Base-by-base conservation (phyloP, 257 asterid genomes). In the Nicotiana tomentosiformis region DNA sequence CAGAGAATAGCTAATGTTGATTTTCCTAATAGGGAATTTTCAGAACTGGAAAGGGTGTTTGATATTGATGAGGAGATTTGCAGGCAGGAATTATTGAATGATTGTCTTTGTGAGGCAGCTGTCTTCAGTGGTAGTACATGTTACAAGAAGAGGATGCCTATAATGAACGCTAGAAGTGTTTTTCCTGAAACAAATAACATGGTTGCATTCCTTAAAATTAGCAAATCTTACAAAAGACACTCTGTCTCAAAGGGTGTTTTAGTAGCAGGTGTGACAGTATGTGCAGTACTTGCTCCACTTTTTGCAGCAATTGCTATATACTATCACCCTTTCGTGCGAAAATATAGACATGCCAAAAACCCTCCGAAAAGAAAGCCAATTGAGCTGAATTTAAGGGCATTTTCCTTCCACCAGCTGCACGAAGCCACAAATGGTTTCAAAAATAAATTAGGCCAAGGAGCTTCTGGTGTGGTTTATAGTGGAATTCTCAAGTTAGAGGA, bases 361-460 rank as follows among this genome's bases (percentile, higher is more conserved):
- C 49, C 72, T 49, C 14, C 66, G 1, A 76, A 60, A 39, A 30
- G 77, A 9, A 30, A 72, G 55, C 16, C 77, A 10, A 39, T 72
- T 33, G 61, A 72, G 81, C 53, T 56, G 67, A 72, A 82, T 69
- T 69, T 69, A 69, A 69, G 56, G 77, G 85, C 60, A 82, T 77
- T 43, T 82, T 82, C 77, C 5, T 77, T 74, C 82, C 80, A 70
- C 49, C 91, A 90, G 30, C 86, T 92, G 16, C 87, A 82, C 85
- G 88, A 88, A 82, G 92, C 94, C 3, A 92, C 97, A 1, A 77
- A 80, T 0, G 77, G 82, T 7, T 92, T 91, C 65, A 86, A 82
- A 86, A 82, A 83, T 39, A 91, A 88, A 88, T 39, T 92, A 7
- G 94, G 97, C 6, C 76, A 89, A 26, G 94, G 94, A 14, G 92